Evolutionary conservation across 225 moss, liverwort and hornwort genomes (phyloP), one percentile per base, ranked within the genome.

Genomic region (Rhytidiadelphus loreus): DNA sequence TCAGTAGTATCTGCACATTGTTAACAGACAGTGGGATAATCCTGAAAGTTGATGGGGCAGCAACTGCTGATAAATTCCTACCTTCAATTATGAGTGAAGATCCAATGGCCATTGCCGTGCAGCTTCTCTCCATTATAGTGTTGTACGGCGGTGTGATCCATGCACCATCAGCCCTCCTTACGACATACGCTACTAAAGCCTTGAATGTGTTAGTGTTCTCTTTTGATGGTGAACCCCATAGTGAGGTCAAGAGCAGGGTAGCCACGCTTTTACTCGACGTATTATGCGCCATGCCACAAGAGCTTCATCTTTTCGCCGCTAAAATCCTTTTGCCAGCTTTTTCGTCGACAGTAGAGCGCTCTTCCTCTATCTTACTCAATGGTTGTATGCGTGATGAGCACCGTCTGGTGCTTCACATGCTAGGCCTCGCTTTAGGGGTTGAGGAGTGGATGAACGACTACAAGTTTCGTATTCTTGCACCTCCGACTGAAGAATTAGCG

Each of bases 261-360:
- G 90, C 93, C 64, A 78, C 78, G 75, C 93, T 94, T 82, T 77
- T 97, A 75, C 83, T 96, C 43, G 93, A 95, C 69, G 93, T 95
- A 64, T 91, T 97, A 23, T 95, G 92, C 90, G 70, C 88, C 85
- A 83, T 94, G 58, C 93, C 94, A 75, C 85, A 87, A 66, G 97
- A 98, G 83, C 92, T 96, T 86, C 96, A 85, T n/a, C 79, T 90
- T 69, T 96, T 94, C 80, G 93, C 94, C 55, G 93, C 94, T 37
- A 91, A 95, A 81, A 95, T 98, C 37, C 83, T 98, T 25, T 77
- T 97, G 87, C 92, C 95, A 83, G 97, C 96, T 75, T 90, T 96
- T 73, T 93, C 95, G 32, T 89, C 92, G 60, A 88, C 89, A 88
- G 92, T 94, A 68, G 89, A 93, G 77, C 90, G 90, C 43, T 83